Percentiles rank a stretch among this genome's conserved stretches.
Evolutionary conservation across 116 monocot species (phyloP).

Genomic region (Thalassia testudinum): DNA sequence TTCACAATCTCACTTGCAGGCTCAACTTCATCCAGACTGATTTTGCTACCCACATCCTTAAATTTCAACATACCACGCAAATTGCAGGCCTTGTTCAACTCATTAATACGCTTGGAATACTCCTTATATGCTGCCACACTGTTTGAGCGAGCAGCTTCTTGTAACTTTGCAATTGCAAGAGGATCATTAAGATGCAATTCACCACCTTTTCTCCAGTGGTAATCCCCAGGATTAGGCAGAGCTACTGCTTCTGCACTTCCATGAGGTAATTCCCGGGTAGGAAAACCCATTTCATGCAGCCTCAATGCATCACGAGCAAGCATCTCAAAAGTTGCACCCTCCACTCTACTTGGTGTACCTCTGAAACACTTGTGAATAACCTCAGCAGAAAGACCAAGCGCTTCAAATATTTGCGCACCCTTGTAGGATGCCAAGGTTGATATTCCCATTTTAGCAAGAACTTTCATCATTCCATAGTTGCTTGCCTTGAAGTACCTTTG

Average conservation of each 20-base stretch:
- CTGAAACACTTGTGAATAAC: constrained; percentile 85
- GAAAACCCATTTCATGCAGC: constrained; percentile 89
- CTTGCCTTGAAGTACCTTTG: constrained; percentile 86
- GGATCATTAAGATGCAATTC: constrained; percentile 98
- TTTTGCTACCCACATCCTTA: constrained; percentile 46
- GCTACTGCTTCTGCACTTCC: constrained; percentile 86
- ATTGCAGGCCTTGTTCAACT: constrained; percentile 88
- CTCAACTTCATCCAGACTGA: constrained; percentile 88
- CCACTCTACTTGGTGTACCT: constrained; percentile 92
- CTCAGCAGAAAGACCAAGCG: constrained; percentile 80
- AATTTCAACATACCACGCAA: constrained; percentile 93
- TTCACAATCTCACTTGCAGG: constrained; percentile 92
- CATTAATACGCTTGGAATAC: constrained; percentile 77
- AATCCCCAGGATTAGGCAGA: constrained; percentile 93
- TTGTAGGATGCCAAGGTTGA: constrained; percentile 99
- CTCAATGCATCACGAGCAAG: constrained; percentile 74
- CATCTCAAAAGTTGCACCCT: constrained; percentile 96
- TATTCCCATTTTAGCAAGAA: constrained; percentile 99
- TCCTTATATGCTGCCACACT: constrained; percentile 95
- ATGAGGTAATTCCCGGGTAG: constrained; percentile 44
- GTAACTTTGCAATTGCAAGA: constrained; percentile 91
- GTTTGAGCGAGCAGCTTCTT: constrained; percentile 89
- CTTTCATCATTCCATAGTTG: constrained; percentile 98
- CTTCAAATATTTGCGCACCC: constrained; percentile 99
- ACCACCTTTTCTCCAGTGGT: constrained; percentile 98